Conservation (phyloP, 257 asterid species). For the Gentiana straminea region DNA sequence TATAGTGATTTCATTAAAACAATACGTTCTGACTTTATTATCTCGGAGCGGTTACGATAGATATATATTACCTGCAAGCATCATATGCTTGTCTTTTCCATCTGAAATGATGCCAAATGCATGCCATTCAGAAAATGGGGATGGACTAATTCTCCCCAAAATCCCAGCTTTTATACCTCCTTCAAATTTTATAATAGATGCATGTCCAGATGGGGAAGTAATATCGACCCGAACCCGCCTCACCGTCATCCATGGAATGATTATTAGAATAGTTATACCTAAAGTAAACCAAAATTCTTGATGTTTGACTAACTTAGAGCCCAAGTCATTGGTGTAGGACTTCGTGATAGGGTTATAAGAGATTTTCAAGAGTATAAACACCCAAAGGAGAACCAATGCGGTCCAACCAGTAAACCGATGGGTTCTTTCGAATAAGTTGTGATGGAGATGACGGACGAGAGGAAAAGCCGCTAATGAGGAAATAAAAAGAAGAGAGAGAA, state of each 20-base stretch:
- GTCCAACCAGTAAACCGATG: slow-evolving; percentile 50
- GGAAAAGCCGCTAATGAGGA: slow-evolving; percentile 47
- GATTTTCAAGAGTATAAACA: slow-evolving; percentile 25
- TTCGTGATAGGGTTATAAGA: slow-evolving; percentile 27
- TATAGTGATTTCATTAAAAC: too few species aligned
- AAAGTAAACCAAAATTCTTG: slow-evolving; percentile 47
- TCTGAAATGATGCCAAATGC: slow-evolving; percentile 51
- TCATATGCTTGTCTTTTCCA: too few species aligned
- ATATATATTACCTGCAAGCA: too few species aligned
- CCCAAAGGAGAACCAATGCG: slow-evolving; percentile 38
- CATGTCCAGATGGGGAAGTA: slow-evolving; percentile 50
- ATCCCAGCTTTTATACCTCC: too few species aligned
- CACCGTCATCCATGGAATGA: slow-evolving; percentile 39
- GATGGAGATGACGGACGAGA: slow-evolving; percentile 60
- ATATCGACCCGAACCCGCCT: slow-evolving; percentile 31
- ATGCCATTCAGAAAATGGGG: too few species aligned
- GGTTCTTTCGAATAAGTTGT: slow-evolving; percentile 46
- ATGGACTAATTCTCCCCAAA: too few species aligned
- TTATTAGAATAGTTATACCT: slow-evolving; percentile 23
- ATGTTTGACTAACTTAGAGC: slow-evolving; percentile 6
- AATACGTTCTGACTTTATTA: too few species aligned
- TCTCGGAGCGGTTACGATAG: too few species aligned
- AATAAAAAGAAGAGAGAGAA: slow-evolving; percentile 33
- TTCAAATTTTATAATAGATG: too few species aligned
- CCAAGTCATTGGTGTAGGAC: too few species aligned